phyloP scores from a whole-genome alignment of 1,139 yeast species.

The Suhomyces anneliseae region DNA sequence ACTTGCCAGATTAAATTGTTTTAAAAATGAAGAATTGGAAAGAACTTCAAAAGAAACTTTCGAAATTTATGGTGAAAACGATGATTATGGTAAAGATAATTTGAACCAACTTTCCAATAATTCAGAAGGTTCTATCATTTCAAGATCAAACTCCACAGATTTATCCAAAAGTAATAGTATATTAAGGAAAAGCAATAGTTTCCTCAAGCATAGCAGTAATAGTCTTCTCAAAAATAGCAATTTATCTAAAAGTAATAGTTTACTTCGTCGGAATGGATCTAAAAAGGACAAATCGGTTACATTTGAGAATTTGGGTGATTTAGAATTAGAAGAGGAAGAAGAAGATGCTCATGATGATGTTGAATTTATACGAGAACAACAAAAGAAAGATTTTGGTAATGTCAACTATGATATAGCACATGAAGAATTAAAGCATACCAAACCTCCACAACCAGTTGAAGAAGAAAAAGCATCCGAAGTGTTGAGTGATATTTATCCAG shows the following conservation, averaged over 20 bases:
- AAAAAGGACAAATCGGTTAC: slow-evolving; percentile 36
- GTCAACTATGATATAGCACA: slow-evolving; percentile 23
- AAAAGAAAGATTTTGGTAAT: slow-evolving; percentile 21
- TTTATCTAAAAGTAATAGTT: slow-evolving; percentile 11
- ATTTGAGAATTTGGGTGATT: slow-evolving; percentile 38
- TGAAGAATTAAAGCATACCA: slow-evolving; percentile 17
- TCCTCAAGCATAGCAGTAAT: neutral
- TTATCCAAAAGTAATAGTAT: slow-evolving; percentile 8
- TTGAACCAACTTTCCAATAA: slow-evolving; percentile 15
- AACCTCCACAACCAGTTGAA: slow-evolving; percentile 10
- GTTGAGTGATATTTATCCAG: slow-evolving; percentile 45
- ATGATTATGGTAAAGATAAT: neutral
- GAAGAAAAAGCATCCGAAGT: slow-evolving; percentile 36
- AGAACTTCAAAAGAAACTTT: slow-evolving; percentile 25
- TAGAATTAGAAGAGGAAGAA: slow-evolving; percentile 26
- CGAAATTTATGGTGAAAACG: slow-evolving; percentile 2
- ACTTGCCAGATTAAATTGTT: slow-evolving; percentile 86
- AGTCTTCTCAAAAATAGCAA: slow-evolving; percentile 2
- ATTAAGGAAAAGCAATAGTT: slow-evolving; percentile 1
- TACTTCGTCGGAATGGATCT: slow-evolving; percentile 9
- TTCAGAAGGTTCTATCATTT: slow-evolving; percentile 8
- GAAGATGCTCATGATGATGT: slow-evolving; percentile 17
- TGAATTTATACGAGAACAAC: slow-evolving; percentile 15
- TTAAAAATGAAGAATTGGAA: slow-evolving; percentile 81
- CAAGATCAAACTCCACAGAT: slow-evolving; percentile 1